Percentiles rank a stretch among this genome's conserved stretches.
These are phyloP conservation scores for Amanita fuliginea DNA, from an alignment of 768 basidiomycete species.

Conservation along the genomic window DNA sequence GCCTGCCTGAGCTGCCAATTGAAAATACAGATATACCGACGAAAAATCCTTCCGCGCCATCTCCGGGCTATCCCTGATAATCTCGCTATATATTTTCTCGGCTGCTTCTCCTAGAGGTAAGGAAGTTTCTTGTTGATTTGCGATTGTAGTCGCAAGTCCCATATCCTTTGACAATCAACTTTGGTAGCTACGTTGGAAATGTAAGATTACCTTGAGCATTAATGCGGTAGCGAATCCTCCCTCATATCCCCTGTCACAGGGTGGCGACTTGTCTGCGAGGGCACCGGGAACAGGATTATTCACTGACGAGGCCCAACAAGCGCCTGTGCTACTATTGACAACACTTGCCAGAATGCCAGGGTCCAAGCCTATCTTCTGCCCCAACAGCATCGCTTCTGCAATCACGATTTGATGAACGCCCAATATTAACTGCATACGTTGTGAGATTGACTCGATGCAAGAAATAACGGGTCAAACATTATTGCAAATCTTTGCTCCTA, in stretches of 20 bases:
- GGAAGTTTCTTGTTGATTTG: slow-evolving; percentile 31
- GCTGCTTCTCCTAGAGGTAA: slow-evolving; percentile 62
- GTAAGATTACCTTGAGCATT: slow-evolving; percentile 62
- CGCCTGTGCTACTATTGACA: slow-evolving; percentile 77
- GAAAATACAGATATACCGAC: slow-evolving; percentile 60
- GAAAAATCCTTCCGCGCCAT: slow-evolving; percentile 71
- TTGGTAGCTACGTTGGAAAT: not conserved
- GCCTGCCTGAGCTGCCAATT: not conserved
- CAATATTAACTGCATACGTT: slow-evolving; percentile 32
- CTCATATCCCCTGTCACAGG: slow-evolving; percentile 74
- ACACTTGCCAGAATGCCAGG: slow-evolving; percentile 69
- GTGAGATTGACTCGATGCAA: slow-evolving; percentile 5
- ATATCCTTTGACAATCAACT: slow-evolving; percentile 48
- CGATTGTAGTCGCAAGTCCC: slow-evolving; percentile 66
- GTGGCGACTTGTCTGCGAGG: slow-evolving; percentile 60
- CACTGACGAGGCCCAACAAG: slow-evolving; percentile 74
- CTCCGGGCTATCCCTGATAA: slow-evolving; percentile 43
- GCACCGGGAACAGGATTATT: slow-evolving; percentile 84
- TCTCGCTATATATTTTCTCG: slow-evolving; percentile 46
- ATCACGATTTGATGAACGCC: slow-evolving; percentile 78
- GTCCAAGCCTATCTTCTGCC: slow-evolving; percentile 70
- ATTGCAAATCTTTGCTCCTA: slow-evolving; percentile 88
- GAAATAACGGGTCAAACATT: slow-evolving; percentile 35
- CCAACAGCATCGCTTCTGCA: slow-evolving; percentile 86
- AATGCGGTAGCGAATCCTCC: slow-evolving; percentile 78